Evolutionary conservation across 2,329 filamentous ascomycete species (phyloP), one percentile per base, ranked within the genome.

Genomic region (Zalaria obscura): DNA sequence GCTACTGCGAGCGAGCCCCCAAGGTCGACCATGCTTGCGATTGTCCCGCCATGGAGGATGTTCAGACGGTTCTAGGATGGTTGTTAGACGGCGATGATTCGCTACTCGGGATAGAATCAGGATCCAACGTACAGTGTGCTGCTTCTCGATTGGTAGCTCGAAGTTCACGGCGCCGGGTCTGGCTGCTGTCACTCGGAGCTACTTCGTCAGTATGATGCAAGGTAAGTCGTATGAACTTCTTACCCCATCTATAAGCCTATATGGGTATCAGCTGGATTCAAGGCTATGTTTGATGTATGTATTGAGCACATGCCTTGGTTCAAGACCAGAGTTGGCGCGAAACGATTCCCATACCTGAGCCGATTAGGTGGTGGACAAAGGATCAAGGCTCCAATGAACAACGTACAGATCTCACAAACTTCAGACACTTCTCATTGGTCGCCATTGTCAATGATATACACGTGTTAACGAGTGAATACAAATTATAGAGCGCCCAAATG

Each of bases 301-400:
- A 18, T 18, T 2, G 18, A 18, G 2, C 18, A 31, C 40, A 25
- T 67, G 93, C 88, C 83, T 83, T 58, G 86, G 86, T 61, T 95
- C 89, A 18, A 96, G 66, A 5, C 88, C 88, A 4, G 87, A 94
- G 48, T 85, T 83, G 50, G 75, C 74, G 66, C 83, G 76, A 61
- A 95, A 95, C 2, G 84, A 88, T 58, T 83, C 81, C 68, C 86
- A 74, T 37, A 93, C 85, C 85, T 91, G 31, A 44, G 11, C 44
- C 33, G 38, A 40, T 40, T 18, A 38, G 40, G 63, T 31, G 60
- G 50, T 39, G 8, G 4, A 29, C 18, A n/a, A 10, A 3, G 11
- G 9, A 18, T 6, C 5, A 11, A 39, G 5, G 32, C n/a, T 10
- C 27, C n/a, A 28, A 33, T n/a, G 7, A 35, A 5, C 25, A 9